Conservation (phyloP, 164 flowering plant species). For the Vitis riparia region DNA sequence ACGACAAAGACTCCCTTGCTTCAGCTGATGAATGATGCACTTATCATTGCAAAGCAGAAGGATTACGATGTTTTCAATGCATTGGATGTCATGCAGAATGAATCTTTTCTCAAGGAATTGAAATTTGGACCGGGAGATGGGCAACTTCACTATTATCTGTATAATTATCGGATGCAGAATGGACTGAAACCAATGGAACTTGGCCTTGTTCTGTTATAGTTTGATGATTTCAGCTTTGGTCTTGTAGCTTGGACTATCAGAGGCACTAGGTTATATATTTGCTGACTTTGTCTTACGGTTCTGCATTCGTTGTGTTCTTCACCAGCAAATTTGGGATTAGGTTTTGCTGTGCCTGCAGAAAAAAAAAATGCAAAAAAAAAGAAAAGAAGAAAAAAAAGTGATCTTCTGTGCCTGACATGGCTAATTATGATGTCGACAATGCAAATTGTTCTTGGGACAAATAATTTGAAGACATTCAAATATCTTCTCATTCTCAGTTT, state of each 20-base stretch:
- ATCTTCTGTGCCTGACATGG: background rate
- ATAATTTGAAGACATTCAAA: background rate
- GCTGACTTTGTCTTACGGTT: background rate
- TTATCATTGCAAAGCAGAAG: conserved; percentile 21
- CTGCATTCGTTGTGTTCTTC: background rate
- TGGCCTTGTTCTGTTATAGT: conserved; percentile 30
- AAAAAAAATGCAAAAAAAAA: background rate
- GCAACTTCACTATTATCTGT: conserved; percentile 34
- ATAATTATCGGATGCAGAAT: conserved; percentile 23
- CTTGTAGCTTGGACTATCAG: background rate
- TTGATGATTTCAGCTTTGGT: background rate
- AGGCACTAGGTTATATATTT: background rate
- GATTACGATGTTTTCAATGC: conserved; percentile 32
- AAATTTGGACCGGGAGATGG: conserved; percentile 37
- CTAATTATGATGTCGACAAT: background rate
- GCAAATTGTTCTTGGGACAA: background rate
- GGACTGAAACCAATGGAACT: conserved; percentile 26
- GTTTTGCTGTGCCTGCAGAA: background rate
- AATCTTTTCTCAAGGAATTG: conserved; percentile 27
- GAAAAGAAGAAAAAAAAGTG: too few relatives aligned
- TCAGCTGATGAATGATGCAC: conserved; percentile 28
- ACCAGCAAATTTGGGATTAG: background rate
- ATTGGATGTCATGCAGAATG: conserved; percentile 33
- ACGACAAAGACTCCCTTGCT: conserved; percentile 24
- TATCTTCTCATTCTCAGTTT: background rate